Evolutionary conservation across 2,329 filamentous ascomycete genomes (phyloP).

Genomic region (Cladosporium sp.): DNA sequence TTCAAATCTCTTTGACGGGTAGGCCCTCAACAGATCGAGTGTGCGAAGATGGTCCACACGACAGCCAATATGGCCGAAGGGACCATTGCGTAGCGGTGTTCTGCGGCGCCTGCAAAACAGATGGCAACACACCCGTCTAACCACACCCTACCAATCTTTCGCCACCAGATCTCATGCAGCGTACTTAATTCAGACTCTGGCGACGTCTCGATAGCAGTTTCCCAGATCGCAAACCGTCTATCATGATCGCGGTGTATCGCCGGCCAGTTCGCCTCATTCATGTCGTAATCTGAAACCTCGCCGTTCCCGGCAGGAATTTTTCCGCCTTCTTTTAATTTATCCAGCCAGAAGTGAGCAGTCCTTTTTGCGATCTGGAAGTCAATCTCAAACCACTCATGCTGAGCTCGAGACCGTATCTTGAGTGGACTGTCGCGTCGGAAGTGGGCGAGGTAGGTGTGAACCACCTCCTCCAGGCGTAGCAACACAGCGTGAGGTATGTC

Average conservation of each 20-base stretch:
- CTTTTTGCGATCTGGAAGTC: background rate
- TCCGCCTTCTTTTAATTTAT: background rate
- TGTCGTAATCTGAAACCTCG: background rate
- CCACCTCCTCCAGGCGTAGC: background rate
- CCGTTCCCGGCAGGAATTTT: too few relatives aligned
- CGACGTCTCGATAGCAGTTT: background rate
- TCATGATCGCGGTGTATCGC: background rate
- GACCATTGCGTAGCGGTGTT: background rate
- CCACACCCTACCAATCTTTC: background rate
- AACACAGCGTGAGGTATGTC: background rate
- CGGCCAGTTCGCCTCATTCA: background rate
- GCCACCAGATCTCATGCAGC: background rate
- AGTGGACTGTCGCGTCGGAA: background rate
- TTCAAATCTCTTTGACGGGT: too few relatives aligned
- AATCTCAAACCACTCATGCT: slow-evolving; percentile 3
- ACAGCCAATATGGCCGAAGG: background rate
- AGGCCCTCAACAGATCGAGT: background rate
- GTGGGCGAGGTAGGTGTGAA: background rate
- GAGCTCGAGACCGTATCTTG: background rate
- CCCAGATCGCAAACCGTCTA: background rate
- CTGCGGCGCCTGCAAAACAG: background rate
- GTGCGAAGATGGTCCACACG: background rate
- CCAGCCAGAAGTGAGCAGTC: background rate
- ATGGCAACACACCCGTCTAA: background rate
- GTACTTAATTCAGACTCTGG: background rate